Evolutionary conservation across 306 rosid genomes (phyloP).

Genomic region (Rosa multiflora): DNA sequence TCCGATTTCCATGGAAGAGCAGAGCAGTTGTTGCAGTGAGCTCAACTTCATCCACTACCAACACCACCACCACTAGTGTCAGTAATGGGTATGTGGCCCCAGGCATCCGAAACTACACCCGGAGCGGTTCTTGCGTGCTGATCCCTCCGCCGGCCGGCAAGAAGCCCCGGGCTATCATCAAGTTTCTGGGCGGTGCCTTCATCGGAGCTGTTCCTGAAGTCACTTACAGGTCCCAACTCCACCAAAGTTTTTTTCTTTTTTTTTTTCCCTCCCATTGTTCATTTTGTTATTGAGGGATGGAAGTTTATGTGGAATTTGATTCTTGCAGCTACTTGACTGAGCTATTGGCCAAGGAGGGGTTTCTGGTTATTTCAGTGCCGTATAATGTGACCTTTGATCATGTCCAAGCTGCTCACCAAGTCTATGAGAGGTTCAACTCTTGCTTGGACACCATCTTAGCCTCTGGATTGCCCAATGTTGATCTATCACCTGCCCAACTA

Average conservation of each 20-base stretch:
- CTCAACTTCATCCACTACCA: constrained; percentile 21
- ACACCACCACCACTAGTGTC: neutral
- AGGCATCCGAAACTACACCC: constrained; percentile 38
- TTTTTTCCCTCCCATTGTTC: neutral
- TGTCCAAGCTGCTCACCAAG: constrained; percentile 66
- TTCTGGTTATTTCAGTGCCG: constrained; percentile 74
- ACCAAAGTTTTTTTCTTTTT: constrained; percentile 1
- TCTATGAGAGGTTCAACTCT: constrained; percentile 67
- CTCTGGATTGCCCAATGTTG: constrained; percentile 67
- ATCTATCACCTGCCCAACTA: constrained; percentile 62
- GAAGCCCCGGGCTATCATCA: constrained; percentile 79
- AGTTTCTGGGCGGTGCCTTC: constrained; percentile 94
- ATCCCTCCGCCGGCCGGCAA: constrained; percentile 50
- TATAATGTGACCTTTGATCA: constrained; percentile 93
- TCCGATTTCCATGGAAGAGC: neutral
- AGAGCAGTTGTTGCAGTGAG: constrained; percentile 23
- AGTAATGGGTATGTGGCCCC: constrained; percentile 33
- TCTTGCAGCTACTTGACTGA: constrained; percentile 64
- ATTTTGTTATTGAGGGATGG: neutral
- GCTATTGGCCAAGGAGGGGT: constrained; percentile 77
- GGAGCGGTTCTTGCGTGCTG: constrained; percentile 63
- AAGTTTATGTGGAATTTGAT: neutral
- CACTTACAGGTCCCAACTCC: constrained; percentile 62
- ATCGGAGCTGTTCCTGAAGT: constrained; percentile 94
- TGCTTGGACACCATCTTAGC: constrained; percentile 62